Percentiles rank a stretch among this genome's conserved stretches.
phyloP scores from a whole-genome alignment of 2,329 filamentous ascomycete genomes.

The Fusarium coicis region DNA sequence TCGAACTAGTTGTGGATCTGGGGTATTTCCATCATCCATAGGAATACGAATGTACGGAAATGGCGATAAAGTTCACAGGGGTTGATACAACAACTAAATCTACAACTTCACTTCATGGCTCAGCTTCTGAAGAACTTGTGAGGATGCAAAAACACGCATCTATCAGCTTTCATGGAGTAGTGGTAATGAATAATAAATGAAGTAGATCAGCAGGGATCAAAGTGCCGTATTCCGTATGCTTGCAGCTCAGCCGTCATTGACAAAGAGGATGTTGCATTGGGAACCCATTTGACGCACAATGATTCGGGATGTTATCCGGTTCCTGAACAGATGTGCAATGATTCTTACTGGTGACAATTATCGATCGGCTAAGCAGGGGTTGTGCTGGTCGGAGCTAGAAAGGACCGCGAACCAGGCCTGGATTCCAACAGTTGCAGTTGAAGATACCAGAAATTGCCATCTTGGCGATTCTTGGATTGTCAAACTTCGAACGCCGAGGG shows the following conservation, averaged over 20 bases:
- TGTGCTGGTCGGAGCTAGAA: background rate
- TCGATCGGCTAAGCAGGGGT: background rate
- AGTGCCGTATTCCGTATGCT: background rate
- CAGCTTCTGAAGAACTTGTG: background rate
- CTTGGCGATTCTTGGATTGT: background rate
- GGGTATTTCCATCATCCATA: background rate
- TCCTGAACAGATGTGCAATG: background rate
- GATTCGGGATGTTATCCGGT: background rate
- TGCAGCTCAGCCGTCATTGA: too few species aligned
- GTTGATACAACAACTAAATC: background rate
- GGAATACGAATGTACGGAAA: background rate
- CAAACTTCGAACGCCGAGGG: background rate
- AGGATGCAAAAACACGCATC: background rate
- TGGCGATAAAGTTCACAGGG: background rate
- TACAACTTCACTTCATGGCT: background rate
- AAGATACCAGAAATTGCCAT: background rate
- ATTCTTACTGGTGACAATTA: background rate
- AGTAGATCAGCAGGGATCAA: background rate
- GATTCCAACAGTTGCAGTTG: background rate
- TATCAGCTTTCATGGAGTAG: background rate
- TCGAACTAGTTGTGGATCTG: background rate
- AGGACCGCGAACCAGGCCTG: background rate
- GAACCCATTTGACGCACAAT: background rate
- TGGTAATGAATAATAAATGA: too few species aligned
- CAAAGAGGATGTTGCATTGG: background rate